phyloP scores from a whole-genome alignment of 2,329 filamentous ascomycete species.

The Gyromitra esculenta region DNA sequence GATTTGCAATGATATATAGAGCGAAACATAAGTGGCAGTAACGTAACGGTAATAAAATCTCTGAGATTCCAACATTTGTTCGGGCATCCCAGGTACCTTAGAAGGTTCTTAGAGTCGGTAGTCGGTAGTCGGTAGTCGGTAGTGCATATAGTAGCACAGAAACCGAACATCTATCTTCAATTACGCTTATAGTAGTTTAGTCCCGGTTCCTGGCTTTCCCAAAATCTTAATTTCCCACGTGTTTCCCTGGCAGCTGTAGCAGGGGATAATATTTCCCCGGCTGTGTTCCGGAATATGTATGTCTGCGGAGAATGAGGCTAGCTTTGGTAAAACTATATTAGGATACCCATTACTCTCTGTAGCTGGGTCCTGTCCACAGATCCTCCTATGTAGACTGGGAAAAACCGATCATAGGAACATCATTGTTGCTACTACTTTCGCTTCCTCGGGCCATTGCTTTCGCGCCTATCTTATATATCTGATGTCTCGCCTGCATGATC shows the following conservation, averaged over 20 bases:
- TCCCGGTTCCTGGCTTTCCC: conserved; percentile 3
- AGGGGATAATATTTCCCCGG: neutral
- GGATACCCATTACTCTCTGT: neutral
- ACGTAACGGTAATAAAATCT: neutral
- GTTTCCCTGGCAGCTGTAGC: conserved; percentile 7
- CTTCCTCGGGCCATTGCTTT: conserved; percentile 1
- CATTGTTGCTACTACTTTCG: conserved; percentile 1
- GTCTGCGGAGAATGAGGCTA: neutral
- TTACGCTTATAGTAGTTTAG: neutral
- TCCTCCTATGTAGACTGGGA: neutral
- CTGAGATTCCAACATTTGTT: neutral
- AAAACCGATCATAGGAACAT: neutral
- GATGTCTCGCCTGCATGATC: neutral
- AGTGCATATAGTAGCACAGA: neutral
- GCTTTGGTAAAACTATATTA: neutral
- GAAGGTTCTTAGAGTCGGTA: neutral
- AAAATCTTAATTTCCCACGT: conserved; percentile 21
- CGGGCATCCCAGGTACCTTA: neutral
- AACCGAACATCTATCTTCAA: neutral
- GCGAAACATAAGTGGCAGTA: neutral
- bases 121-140: neutral
- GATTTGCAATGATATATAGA: neutral
- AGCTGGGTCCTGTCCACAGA: too few relatives aligned
- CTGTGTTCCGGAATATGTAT: neutral
- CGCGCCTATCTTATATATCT: neutral